These are phyloP conservation scores for Aspergillus saccharolyticus DNA, from an alignment of 495 filamentous ascomycete species.

Conservation along the genomic window DNA sequence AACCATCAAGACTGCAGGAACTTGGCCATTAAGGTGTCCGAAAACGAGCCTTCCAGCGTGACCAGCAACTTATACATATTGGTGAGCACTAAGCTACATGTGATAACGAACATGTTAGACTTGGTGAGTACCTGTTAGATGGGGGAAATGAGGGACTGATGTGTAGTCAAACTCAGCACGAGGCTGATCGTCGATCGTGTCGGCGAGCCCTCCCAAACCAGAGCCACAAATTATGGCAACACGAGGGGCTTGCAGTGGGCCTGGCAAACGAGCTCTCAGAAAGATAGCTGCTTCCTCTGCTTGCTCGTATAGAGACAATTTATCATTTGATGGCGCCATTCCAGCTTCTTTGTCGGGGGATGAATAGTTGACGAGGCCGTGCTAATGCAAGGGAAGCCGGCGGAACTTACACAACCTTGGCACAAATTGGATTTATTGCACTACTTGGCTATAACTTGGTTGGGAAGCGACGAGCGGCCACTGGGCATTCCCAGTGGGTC, in stretches of 20 bases:
- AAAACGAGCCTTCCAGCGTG: conserved; percentile 75
- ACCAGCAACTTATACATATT: conserved; percentile 47
- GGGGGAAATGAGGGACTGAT: conserved; percentile 62
- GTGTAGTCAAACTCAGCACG: conserved; percentile 56
- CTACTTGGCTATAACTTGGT: too few relatives aligned
- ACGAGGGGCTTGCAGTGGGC: conserved; percentile 45
- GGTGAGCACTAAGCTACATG: not conserved
- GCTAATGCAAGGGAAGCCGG: too few relatives aligned
- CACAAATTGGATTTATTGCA: too few relatives aligned
- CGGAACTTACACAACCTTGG: too few relatives aligned
- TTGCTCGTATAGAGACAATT: conserved; percentile 12
- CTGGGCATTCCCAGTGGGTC: too few relatives aligned
- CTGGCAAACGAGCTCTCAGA: conserved; percentile 38
- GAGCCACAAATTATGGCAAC: conserved; percentile 73
- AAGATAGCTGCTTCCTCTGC: conserved; percentile 37
- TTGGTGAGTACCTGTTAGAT: conserved; percentile 52
- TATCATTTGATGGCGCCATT: too few relatives aligned
- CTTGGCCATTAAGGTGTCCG: conserved; percentile 52
- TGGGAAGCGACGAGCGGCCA: too few relatives aligned
- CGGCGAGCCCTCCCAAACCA: conserved; percentile 62
- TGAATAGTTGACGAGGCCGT: too few relatives aligned
- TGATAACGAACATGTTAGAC: not conserved
- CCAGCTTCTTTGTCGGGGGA: too few relatives aligned
- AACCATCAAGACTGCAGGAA: conserved; percentile 65
- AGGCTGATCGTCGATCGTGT: conserved; percentile 49